A percentile compares a stretch with the other conserved stretches of the same genome.
Evolutionary conservation across 768 basidiomycete species (phyloP).

Genomic region (Bullera alba): DNA sequence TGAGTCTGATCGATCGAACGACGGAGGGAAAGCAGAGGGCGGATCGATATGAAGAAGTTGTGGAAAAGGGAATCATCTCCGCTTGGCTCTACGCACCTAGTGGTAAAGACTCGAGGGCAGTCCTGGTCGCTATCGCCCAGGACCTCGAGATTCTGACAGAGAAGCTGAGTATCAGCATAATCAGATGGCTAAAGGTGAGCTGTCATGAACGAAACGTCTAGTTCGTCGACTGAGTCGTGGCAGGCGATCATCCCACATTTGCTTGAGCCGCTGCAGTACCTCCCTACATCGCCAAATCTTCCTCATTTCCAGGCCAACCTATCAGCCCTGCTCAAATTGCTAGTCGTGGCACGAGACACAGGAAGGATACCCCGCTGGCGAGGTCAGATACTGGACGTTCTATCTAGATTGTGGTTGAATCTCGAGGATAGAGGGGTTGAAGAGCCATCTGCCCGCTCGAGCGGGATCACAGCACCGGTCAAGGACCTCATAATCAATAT

Average conservation of each 20-base stretch:
- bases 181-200: constrained; percentile 43
- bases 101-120: constrained; percentile 25
- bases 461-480: too few relatives aligned
- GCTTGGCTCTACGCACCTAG: constrained; percentile 42
- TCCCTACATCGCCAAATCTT: constrained; percentile 23
- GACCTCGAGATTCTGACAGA: constrained; percentile 30
- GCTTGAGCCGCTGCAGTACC: constrained; percentile 29
- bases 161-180: constrained; percentile 29
- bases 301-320: constrained; percentile 33
- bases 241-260: constrained; percentile 41
- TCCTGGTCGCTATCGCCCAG: constrained; percentile 25
- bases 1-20: constrained; percentile 17
- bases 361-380: constrained; percentile 36
- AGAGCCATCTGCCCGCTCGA: constrained; percentile 1
- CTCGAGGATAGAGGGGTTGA: constrained; percentile 13
- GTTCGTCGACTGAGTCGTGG: neutral
- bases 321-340: constrained; percentile 22
- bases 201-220: neutral
- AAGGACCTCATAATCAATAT: neutral
- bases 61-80: constrained; percentile 38
- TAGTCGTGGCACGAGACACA: constrained; percentile 17
- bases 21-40: constrained; percentile 17
- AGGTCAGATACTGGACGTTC: constrained; percentile 38
- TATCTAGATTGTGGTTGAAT: constrained; percentile 21
- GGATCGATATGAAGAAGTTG: constrained; percentile 19